Percentiles rank a stretch among this genome's conserved stretches.
These are phyloP conservation scores for Parachaetomium inaequale DNA, from an alignment of 495 filamentous ascomycete species.

Conservation along the genomic window DNA sequence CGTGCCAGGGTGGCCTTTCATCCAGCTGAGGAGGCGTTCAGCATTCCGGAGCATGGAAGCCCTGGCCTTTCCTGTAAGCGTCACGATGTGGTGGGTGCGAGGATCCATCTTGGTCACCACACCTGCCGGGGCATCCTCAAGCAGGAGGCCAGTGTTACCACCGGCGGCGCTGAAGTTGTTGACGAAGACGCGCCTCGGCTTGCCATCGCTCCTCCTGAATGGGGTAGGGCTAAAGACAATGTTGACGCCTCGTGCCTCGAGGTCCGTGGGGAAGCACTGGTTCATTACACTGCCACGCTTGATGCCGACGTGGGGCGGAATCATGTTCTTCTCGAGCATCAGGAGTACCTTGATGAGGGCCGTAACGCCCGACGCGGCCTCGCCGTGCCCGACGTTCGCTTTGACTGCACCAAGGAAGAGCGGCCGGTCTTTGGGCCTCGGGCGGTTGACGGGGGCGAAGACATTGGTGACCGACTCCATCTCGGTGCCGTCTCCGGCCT, in stretches of 20 bases:
- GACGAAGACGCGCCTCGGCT: constrained; percentile 57
- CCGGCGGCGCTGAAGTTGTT: constrained; percentile 71
- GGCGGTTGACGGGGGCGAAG: constrained; percentile 69
- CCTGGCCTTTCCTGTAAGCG: constrained; percentile 58
- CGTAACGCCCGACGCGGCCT: constrained; percentile 81
- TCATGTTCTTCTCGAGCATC: constrained; percentile 80
- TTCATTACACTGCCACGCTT: constrained; percentile 68
- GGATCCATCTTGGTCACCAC: constrained; percentile 39
- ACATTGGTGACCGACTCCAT: constrained; percentile 74
- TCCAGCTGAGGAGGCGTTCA: constrained; percentile 48
- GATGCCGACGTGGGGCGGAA: constrained; percentile 86
- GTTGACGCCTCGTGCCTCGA: constrained; percentile 71
- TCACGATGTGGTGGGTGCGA: constrained; percentile 52
- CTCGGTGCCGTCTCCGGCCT: constrained; percentile 76
- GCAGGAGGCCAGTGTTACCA: constrained; percentile 60
- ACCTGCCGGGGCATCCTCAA: constrained; percentile 53
- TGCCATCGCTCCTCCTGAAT: constrained; percentile 60
- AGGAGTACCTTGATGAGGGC: constrained; percentile 79
- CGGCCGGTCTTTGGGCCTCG: constrained; percentile 63
- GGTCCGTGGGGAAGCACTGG: constrained; percentile 72
- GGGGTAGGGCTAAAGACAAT: constrained; percentile 56
- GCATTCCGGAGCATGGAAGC: constrained; percentile 52
- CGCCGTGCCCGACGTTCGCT: constrained; percentile 85
- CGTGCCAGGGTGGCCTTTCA: constrained; percentile 51
- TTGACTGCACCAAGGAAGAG: constrained; percentile 83